Evolutionary conservation across 2,329 filamentous ascomycete species (phyloP).

Genomic region (Penicillium brasilianum): DNA sequence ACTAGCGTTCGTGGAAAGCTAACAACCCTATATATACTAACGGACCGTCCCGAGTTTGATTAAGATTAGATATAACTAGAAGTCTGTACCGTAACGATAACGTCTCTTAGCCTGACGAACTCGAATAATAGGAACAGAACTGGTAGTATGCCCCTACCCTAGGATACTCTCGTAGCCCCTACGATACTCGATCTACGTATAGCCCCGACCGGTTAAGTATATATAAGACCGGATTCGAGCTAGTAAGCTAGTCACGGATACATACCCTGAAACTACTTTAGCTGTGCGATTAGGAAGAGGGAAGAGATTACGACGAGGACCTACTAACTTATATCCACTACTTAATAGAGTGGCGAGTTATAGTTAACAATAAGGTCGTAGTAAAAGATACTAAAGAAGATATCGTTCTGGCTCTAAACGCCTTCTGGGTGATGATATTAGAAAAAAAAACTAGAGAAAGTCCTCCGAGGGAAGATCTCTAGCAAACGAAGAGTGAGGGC

Average conservation of each 20-base stretch:
- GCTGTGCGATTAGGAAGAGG: background rate
- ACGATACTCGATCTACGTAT: background rate
- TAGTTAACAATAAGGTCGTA: conserved; percentile 11
- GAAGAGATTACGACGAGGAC: conserved; percentile 7
- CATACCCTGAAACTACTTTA: background rate
- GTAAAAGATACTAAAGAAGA: conserved; percentile 13
- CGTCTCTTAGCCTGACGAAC: background rate
- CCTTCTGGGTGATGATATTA: conserved; percentile 6
- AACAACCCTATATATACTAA: background rate
- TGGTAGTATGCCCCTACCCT: background rate
- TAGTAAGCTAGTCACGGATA: background rate
- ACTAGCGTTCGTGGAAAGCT: conserved; percentile 1
- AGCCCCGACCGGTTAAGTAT: background rate
- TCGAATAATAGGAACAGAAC: conserved; percentile 4
- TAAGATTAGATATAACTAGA: conserved; percentile 3
- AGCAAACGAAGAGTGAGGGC: background rate
- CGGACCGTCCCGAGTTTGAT: background rate
- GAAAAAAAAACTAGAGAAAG: conserved; percentile 11
- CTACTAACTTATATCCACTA: conserved; percentile 16
- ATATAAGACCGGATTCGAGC: background rate
- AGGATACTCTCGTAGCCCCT: background rate
- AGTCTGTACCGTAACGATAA: background rate
- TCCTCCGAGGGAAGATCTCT: conserved; percentile 6
- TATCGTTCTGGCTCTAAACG: conserved; percentile 10
- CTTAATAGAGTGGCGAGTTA: conserved; percentile 22